A percentile compares a stretch with the other conserved stretches of the same genome.
Conservation (phyloP, 1,139 yeast genomes). For the Debaryomycetaceae sp. region DNA sequence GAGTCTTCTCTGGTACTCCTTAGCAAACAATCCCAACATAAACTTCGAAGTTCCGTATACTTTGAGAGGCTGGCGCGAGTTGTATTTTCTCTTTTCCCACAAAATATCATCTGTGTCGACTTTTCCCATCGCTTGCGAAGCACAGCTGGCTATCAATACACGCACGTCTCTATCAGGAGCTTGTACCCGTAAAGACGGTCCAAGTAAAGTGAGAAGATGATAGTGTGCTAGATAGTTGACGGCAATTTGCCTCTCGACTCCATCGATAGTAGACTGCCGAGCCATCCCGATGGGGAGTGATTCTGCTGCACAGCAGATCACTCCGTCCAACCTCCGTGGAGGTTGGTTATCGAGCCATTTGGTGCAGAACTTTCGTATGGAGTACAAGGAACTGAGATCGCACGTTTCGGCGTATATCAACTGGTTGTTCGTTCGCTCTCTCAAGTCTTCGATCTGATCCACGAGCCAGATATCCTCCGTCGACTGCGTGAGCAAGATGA, state of each 20-base stretch:
- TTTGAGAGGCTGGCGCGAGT: slow-evolving; percentile 62
- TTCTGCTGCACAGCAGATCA: slow-evolving; percentile 85
- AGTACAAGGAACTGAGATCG: slow-evolving; percentile 69
- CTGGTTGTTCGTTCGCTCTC: slow-evolving; percentile 66
- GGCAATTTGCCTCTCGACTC: slow-evolving; percentile 81
- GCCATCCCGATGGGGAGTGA: slow-evolving; percentile 62
- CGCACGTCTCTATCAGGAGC: slow-evolving; percentile 95
- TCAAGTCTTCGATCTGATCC: slow-evolving; percentile 74
- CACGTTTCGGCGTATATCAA: slow-evolving; percentile 87
- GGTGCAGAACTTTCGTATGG: slow-evolving; percentile 89
- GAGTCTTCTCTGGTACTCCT: slow-evolving; percentile 69
- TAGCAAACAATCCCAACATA: slow-evolving; percentile 66
- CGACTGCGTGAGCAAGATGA: slow-evolving; percentile 67
- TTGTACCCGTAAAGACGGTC: slow-evolving; percentile 81
- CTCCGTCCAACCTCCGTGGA: slow-evolving; percentile 85
- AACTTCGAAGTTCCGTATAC: slow-evolving; percentile 82
- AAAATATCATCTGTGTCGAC: slow-evolving; percentile 66
- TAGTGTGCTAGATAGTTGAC: slow-evolving; percentile 77
- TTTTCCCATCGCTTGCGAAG: slow-evolving; percentile 70
- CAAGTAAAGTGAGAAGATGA: slow-evolving; percentile 72
- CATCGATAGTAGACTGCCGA: slow-evolving; percentile 70
- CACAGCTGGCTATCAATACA: slow-evolving; percentile 70
- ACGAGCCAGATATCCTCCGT: slow-evolving; percentile 71
- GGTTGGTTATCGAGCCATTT: slow-evolving; percentile 90
- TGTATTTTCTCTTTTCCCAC: slow-evolving; percentile 62